Base-by-base conservation (phyloP, 352 stramenopile genomes). In the Phytopythium chamaehyphon region DNA sequence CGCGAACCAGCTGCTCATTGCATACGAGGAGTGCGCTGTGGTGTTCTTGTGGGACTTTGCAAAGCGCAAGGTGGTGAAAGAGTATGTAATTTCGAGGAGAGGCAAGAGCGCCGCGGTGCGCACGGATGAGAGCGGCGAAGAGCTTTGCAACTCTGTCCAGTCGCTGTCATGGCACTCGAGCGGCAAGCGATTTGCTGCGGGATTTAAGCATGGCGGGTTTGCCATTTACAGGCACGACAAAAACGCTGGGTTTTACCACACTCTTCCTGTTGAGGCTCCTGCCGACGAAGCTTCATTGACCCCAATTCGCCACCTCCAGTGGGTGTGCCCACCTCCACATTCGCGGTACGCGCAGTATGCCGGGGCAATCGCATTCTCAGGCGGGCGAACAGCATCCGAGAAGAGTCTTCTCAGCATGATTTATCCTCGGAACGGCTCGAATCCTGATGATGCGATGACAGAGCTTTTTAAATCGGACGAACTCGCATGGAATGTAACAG, bases 101-200 rank as follows among this genome's bases (percentile, higher is more conserved):
- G 58, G 62, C 51, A 62, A 63, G 49, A 23, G 59, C 11, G 15
- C 28, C 2, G 62, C 48, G 38, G 26, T 44, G 4, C 50, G 55
- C 43, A 31, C 48, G 16, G 57, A 65, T 6, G 51, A 26, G 31
- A 51, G 59, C 12, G 50, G 58, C 1, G 40, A 63, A 0, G 6
- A 24, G 24, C 36, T 46, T 3, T 54, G 46, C n/a, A 86, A 85
- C 39, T 79, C 71, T 0, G 71, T 81, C 4, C 75, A 76, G 45
- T 77, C 59, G 10, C 47, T 93, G 2, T 71, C 79, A n/a, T 93
- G 82, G 82, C 82, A 93, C 55, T 75, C 70, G 5, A 87, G 64
- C 47, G 82, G 82, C 10, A 93, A 93, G 62, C 59, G 77, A 24
- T 93, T 93, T 52, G 82, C 82, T 0, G 79, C 58, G 1, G 79